Base-by-base conservation (phyloP, 495 filamentous ascomycete species). In the Aspergillus nidulans region DNA sequence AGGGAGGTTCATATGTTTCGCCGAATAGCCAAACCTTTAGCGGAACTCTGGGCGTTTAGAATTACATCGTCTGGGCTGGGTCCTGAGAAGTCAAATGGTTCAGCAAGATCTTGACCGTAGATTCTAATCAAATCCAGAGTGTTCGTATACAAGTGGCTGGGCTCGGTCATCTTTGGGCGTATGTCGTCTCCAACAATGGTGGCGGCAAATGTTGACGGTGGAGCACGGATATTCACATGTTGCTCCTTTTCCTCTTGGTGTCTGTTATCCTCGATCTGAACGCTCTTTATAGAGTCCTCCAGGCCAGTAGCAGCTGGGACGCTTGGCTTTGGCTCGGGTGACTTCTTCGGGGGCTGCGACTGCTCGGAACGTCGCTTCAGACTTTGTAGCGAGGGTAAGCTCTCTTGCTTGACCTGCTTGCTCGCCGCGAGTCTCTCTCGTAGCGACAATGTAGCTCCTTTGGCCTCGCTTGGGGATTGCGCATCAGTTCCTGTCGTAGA, bases 21-120 rank as follows among this genome's bases (percentile, higher is more conserved):
- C 69, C 71, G 75, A 71, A 78, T 69, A 63, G 70, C 69, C 76
- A 86, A 87, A 95, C 90, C 86, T 91, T 94, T 94, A 69, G 79
- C 74, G 58, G 71, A 72, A 50, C 77, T 86, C 72, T 97, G 94
- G 57, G 94, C 94, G 67, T 85, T 83, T 38, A 86, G 73, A 54
- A 97, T 87, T 57, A 92, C 75, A 72, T 97, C 95, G 72, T 98
- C 94, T 61, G 94, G 94, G 69, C 92, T 97, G 51, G 94, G 94
- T 57, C 81, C 88, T 82, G 86, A 76, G 76, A 97, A 98, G 49
- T 85, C 83, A 72, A 76, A 78, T 36, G 68, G 66, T 71, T 82
- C 70, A 77, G 76, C 66, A 69, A 74, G 64, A 48, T 74, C 63
- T 52, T 70, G 64, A 60, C 67, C 69, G 67, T 73, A 66, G 59